Evolutionary conservation across 352 stramenopile genomes (phyloP).

Genomic region (Peronosclerospora sorghi): DNA sequence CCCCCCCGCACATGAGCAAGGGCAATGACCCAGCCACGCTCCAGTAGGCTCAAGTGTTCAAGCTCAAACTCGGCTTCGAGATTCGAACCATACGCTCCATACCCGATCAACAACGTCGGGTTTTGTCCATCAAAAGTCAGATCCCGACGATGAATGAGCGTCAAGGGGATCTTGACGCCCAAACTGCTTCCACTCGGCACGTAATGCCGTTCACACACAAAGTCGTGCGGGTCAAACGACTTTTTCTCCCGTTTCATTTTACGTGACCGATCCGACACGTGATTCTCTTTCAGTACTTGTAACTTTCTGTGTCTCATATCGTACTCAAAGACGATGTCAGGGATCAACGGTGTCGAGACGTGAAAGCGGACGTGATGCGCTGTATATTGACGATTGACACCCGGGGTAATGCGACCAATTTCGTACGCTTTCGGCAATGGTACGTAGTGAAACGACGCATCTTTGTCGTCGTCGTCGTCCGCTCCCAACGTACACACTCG

Average conservation of each 20-base stretch:
- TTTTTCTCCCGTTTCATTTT: constrained; percentile 1
- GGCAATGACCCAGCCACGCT: constrained; percentile 82
- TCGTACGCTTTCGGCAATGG: constrained; percentile 44
- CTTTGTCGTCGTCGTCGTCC: not conserved
- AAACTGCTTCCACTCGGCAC: constrained; percentile 32
- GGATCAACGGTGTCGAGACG: constrained; percentile 57
- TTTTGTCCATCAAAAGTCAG: constrained; percentile 43
- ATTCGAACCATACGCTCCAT: constrained; percentile 85
- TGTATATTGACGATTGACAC: constrained; percentile 71
- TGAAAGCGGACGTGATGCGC: constrained; percentile 55
- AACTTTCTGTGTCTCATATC: constrained; percentile 40
- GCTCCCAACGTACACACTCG: constrained; percentile 34
- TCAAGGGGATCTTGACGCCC: constrained; percentile 50
- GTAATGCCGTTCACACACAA: constrained; percentile 29
- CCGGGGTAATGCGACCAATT: constrained; percentile 49
- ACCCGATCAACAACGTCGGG: constrained; percentile 79
- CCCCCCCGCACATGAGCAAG: constrained; percentile 86
- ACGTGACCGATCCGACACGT: constrained; percentile 15
- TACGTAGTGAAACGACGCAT: constrained; percentile 28
- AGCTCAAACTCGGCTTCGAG: constrained; percentile 82
- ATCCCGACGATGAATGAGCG: constrained; percentile 60
- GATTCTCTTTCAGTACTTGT: constrained; percentile 43
- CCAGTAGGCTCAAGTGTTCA: constrained; percentile 70
- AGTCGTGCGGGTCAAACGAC: constrained; percentile 21
- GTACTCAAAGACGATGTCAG: constrained; percentile 76